Evolutionary conservation across 176 grass and related monocot species (phyloP), one percentile per base, ranked within the genome.

Genomic region (Carex kokanica): DNA sequence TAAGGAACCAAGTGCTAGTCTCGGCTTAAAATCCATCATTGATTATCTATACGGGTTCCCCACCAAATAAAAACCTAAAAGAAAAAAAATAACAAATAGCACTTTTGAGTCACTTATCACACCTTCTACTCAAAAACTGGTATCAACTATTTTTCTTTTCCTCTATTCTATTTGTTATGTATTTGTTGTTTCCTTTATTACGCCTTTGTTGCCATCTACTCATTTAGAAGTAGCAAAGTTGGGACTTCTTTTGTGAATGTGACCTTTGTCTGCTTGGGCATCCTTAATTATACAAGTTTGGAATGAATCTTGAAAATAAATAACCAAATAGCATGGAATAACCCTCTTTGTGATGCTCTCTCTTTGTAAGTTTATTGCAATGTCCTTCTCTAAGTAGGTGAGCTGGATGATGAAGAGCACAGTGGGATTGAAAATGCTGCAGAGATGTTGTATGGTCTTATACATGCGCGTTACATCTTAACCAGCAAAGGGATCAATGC

Each of bases 341-440:
- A 32, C n/a, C n/a, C 52, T 81, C 18, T 62, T 34, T 80, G 31
- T 80, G 56, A 60, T 60, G 25, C 62, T 27, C 21, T 61, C 16
- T 59, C 31, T 52, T 38, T 81, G 11, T 71, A 62, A 8, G 10
- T 81, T 81, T 47, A 81, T 7, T 40, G 8, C n/a, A 27, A 77
- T 16, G 51, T 29, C 73, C 21, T 64, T 63, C 29, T 32, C 25
- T 86, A 65, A 90, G 43, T 60, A 95, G 93, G 90, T 88, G 93
- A 92, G 84, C 84, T 93, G 89, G 89, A 91, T 64, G 93, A 89
- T 1, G 94, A 97, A 81, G 91, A 93, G 68, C 94, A 97, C 71
- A 97, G 91, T 74, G 91, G 91, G 82, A 86, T 97, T 60, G 94
- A 97, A 91, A 93, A 91, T 91, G 94, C 89, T 83, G 94, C 94